Base-by-base conservation (phyloP, 768 basidiomycete genomes). In the Exsudoporus frostii region DNA sequence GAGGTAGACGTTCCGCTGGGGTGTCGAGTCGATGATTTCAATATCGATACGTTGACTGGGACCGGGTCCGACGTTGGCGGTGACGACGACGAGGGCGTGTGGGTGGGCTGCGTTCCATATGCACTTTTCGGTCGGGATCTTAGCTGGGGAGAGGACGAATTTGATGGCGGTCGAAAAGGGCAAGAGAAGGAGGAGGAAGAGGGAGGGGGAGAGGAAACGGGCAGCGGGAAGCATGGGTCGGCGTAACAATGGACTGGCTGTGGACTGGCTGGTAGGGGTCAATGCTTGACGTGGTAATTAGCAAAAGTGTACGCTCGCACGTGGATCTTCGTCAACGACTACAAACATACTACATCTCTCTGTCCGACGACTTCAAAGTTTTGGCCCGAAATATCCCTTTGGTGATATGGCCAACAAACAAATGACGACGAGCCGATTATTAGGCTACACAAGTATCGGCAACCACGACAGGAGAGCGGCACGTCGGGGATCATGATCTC, bases 61-160 rank as follows among this genome's bases (percentile, higher is more conserved):
- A 0, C 88, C 89, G 0, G 86, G 79, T 0, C 86, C 85, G 29
- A 96, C 87, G 66, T 97, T 96, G 40, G 96, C 94, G 0, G 96
- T 98, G 60, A 97, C 93, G 62, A 99, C 92, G 66, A 98, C 92
- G 33, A 98, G 86, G 7, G 91, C 81, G 62, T 92, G 85, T 7
- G 79, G 73, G 64, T 94, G 90, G 9, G 86, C 96, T 22, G 88
- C 76, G 68, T 99, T 97, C 97, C 97, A 99, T 51, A 98, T 86
- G 72, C 96, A 98, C 72, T 92, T 94, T 58, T 80, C 65, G 25
- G 77, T 73, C 1, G 96, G 94, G 60, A 86, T 82, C 55, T 84
- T 82, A 56, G 79, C 79, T 1, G 93, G 84, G 30, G 73, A 81
- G 22, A 97, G 75, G 34, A 79, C 68, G 71, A 98, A 97, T 73